Evolutionary conservation across 352 stramenopile genomes (phyloP).

Genomic region (Phytopythium montanum): DNA sequence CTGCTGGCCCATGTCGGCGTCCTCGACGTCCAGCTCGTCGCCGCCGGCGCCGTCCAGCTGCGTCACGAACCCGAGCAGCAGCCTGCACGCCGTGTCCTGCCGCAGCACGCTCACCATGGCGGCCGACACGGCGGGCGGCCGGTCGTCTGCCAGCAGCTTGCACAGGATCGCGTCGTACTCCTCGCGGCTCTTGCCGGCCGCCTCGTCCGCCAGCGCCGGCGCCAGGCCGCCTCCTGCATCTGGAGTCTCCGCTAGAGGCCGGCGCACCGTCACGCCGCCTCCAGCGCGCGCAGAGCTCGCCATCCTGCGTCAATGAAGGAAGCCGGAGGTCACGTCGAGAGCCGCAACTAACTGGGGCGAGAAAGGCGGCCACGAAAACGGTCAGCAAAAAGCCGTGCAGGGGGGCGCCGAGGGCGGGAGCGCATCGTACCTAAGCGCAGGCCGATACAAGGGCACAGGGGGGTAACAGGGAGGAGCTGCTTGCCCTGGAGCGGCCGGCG

Average conservation of each 20-base stretch:
- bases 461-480: neutral
- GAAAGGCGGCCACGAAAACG: too few species aligned
- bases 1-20: slow-evolving; percentile 27
- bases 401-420: too few species aligned
- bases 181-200: slow-evolving; percentile 7
- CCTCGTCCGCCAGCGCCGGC: slow-evolving; percentile 2
- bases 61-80: slow-evolving; percentile 66
- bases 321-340: neutral
- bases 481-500: neutral
- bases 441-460: neutral
- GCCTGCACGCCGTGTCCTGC: slow-evolving; percentile 51
- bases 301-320: neutral
- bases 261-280: slow-evolving; percentile 25
- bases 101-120: slow-evolving; percentile 60
- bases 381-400: too few species aligned
- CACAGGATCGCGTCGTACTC: slow-evolving; percentile 35
- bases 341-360: neutral
- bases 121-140: slow-evolving; percentile 37
- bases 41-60: slow-evolving; percentile 30
- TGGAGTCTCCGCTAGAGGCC: neutral
- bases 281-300: neutral
- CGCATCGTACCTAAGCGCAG: neutral
- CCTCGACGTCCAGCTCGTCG: slow-evolving; percentile 31
- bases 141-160: slow-evolving; percentile 48
- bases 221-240: neutral